Conservation (phyloP, 768 basidiomycete species). For the Xerocomus brunneocitrinus region DNA sequence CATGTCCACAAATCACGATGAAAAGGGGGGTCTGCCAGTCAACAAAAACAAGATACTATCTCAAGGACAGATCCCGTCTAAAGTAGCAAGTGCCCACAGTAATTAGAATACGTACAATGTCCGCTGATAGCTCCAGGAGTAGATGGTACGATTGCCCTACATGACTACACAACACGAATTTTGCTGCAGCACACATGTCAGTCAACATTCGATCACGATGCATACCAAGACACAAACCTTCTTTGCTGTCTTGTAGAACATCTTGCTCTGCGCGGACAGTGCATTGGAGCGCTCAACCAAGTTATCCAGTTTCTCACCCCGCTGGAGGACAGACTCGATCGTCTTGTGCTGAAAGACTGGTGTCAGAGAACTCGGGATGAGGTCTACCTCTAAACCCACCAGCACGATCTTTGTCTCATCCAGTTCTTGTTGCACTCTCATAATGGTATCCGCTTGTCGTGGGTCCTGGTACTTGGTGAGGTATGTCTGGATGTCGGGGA, state of each 20-base stretch:
- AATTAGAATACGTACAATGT: conserved; percentile 22
- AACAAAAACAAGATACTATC: conserved; percentile 6
- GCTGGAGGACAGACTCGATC: conserved; percentile 92
- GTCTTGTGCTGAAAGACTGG: conserved; percentile 80
- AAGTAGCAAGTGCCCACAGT: conserved; percentile 2
- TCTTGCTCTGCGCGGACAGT: conserved; percentile 86
- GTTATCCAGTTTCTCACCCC: conserved; percentile 95
- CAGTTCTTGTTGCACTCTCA: conserved; percentile 96
- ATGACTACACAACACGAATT: conserved; percentile 92
- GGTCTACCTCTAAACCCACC: conserved; percentile 44
- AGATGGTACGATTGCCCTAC: conserved; percentile 36
- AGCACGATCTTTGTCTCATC: conserved; percentile 99
- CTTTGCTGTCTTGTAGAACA: conserved; percentile 99
- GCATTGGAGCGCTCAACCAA: conserved; percentile 91
- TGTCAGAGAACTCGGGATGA: not conserved
- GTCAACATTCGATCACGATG: not conserved
- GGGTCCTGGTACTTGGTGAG: conserved; percentile 95
- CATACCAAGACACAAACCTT: conserved; percentile 54
- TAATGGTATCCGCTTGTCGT: conserved; percentile 93
- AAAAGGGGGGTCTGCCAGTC: not conserved
- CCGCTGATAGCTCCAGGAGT: conserved; percentile 10
- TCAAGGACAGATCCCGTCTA: conserved; percentile 3
- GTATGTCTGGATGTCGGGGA: conserved; percentile 72
- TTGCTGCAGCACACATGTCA: conserved; percentile 54
- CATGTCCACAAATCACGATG: not conserved